Base-by-base conservation (phyloP, 257 asterid genomes). In the Echites panduratus region DNA sequence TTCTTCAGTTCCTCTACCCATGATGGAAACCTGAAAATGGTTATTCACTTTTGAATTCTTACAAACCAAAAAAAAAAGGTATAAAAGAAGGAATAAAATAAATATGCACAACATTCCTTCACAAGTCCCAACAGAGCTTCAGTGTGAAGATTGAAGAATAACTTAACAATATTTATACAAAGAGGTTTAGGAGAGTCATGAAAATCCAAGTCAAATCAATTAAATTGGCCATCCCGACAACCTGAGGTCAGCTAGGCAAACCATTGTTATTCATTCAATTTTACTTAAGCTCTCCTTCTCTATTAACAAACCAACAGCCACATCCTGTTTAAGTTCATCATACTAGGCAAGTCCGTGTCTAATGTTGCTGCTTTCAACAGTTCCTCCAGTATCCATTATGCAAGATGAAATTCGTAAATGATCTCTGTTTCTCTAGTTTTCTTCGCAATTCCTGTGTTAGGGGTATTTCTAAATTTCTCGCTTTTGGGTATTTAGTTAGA, bases 1-100 rank as follows among this genome's bases (percentile, higher is more conserved):
- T 83, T 92, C 99, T 69, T 89, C 89, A 49, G 75, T 70, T 81
- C 92, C 93, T 89, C 91, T 86, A 80, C 90, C 93, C 76, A 72
- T 79, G 44, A 91, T 83, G 19, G 97, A 92, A 78, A 95, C 99
- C 98, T 95, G 89, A 76, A 79, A 71, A 50, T 38, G 9, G 40
- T 24, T 29, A 71, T 54, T 5, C 17, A 52, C 65, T 59, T 48
- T 41, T 41, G 41, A 79, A 68, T 57, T 50, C 27, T 32, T 5
- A 61, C 19, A 41, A 40, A 64, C 35, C 10, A 49, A 20, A 32
- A 32, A 32, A 32, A 32, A 32, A 24, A 65, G 32, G 57, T 14
- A 10, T 38, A 12, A 19, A 66, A 16, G 54, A 50, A 50, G 4
- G n/a, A 27, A 26, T 4, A 35, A 70, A 38, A n/a, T 17, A 11